Evolutionary conservation across 2,329 filamentous ascomycete genomes (phyloP).

Genomic region (Trichoderma harzianum): DNA sequence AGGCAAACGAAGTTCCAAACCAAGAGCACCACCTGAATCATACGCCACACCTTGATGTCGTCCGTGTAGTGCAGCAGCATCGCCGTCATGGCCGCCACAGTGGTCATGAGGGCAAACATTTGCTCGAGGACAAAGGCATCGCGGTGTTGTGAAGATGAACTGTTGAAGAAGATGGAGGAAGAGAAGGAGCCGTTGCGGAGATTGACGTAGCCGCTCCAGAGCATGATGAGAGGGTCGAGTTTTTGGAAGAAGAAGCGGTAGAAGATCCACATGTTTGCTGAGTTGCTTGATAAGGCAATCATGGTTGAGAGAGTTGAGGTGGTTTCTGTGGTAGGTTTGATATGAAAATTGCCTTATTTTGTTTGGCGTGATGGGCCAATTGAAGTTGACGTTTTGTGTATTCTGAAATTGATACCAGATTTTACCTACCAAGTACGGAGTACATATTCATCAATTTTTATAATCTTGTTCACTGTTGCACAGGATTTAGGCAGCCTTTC

Average conservation of each 20-base stretch:
- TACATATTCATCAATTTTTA: neutral
- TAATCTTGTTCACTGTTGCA: neutral
- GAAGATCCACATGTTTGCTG: conserved; percentile 3
- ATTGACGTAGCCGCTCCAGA: conserved; percentile 25
- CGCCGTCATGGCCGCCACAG: conserved; percentile 21
- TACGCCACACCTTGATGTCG: conserved; percentile 23
- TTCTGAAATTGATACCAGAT: neutral
- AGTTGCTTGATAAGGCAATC: neutral
- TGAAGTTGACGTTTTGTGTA: neutral
- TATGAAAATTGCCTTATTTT: neutral
- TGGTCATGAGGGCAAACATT: conserved; percentile 21
- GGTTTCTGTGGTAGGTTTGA: neutral
- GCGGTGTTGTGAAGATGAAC: conserved; percentile 9
- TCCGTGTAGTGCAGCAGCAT: conserved; percentile 22
- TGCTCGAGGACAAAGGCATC: conserved; percentile 25
- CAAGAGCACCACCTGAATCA: conserved; percentile 23
- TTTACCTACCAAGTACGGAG: neutral
- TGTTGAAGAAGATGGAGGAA: conserved; percentile 17
- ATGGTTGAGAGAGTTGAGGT: neutral
- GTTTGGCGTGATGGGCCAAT: neutral
- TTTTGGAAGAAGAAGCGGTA: conserved; percentile 26
- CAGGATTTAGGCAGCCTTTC: neutral
- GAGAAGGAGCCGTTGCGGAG: conserved; percentile 3
- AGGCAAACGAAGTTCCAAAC: conserved; percentile 23
- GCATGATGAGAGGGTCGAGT: conserved; percentile 23